Evolutionary conservation across 345 rosid genomes (phyloP).

Genomic region (Viola odorata): DNA sequence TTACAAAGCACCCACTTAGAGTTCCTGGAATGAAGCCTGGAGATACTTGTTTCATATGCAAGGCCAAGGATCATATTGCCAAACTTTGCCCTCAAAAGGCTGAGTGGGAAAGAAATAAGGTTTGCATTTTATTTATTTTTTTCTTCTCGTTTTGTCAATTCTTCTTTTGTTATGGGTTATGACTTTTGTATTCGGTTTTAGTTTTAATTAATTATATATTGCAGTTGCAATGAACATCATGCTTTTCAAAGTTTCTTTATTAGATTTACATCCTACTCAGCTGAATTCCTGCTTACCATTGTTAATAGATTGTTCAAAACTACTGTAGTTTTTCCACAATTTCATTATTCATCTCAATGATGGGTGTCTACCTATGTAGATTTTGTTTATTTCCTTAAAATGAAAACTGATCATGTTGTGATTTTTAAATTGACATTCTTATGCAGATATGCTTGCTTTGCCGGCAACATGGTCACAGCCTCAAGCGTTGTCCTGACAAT

Average conservation of each 20-base stretch:
- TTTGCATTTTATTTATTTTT: slow-evolving; percentile 16
- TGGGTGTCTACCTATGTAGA: not conserved
- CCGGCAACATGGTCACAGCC: slow-evolving; percentile 78
- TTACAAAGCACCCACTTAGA: slow-evolving; percentile 69
- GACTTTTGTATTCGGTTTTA: no score
- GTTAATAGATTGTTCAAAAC: no score
- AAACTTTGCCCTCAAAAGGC: slow-evolving; percentile 73
- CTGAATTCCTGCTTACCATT: no score
- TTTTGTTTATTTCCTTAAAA: not conserved
- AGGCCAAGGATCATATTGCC: slow-evolving; percentile 73
- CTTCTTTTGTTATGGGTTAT: not conserved
- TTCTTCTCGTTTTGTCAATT: not conserved
- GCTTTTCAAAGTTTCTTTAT: no score
- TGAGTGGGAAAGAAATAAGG: slow-evolving; percentile 92
- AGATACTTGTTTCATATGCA: slow-evolving; percentile 80
- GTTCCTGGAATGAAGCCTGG: slow-evolving; percentile 96
- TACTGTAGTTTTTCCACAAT: no score
- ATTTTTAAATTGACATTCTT: slow-evolving; percentile 10
- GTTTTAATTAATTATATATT: no score
- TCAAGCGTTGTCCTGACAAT: slow-evolving; percentile 71
- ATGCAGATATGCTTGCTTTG: slow-evolving; percentile 81
- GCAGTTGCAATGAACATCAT: no score
- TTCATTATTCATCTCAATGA: no score
- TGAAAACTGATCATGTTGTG: slow-evolving; percentile 10
- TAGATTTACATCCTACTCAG: no score